phyloP scores from a whole-genome alignment of 202 grass and related monocot genomes.

The Carex arenaria region DNA sequence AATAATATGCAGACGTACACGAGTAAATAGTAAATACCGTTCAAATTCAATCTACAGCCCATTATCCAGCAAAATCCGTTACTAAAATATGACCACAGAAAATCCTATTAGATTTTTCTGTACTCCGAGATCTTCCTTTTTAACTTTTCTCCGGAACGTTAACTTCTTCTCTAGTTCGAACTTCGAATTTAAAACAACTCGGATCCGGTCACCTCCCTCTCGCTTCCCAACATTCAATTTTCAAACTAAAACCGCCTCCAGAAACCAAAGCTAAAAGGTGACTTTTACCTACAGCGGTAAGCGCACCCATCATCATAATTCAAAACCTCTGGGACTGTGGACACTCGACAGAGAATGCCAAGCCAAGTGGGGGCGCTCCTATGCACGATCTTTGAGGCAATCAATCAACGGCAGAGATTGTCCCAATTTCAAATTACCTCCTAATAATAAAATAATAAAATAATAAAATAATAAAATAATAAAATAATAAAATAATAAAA shows the following conservation, averaged over 20 bases:
- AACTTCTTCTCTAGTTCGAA: neutral
- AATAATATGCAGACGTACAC: too few relatives aligned
- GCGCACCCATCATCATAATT: neutral
- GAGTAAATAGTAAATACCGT: too few relatives aligned
- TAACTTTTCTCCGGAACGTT: neutral
- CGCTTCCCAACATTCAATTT: neutral
- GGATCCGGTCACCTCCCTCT: constrained; percentile 23
- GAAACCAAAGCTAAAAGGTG: neutral
- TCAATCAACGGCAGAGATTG: neutral
- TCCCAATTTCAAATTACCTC: constrained; percentile 5
- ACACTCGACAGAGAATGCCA: neutral
- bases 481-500: constrained; percentile 18
- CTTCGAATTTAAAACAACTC: constrained; percentile 25
- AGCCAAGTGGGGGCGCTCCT: neutral
- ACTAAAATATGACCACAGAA: neutral
- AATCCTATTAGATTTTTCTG: neutral
- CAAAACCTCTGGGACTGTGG: neutral
- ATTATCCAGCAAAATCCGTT: neutral
- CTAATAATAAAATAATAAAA: constrained; percentile 14
- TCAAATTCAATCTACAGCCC: too few relatives aligned
- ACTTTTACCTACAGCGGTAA: neutral
- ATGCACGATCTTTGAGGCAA: neutral
- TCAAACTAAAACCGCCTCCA: neutral
- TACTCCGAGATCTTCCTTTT: neutral
- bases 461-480: constrained; percentile 15